Evolutionary conservation across 768 basidiomycete genomes (phyloP).

Genomic region (Tulasnella sp.): DNA sequence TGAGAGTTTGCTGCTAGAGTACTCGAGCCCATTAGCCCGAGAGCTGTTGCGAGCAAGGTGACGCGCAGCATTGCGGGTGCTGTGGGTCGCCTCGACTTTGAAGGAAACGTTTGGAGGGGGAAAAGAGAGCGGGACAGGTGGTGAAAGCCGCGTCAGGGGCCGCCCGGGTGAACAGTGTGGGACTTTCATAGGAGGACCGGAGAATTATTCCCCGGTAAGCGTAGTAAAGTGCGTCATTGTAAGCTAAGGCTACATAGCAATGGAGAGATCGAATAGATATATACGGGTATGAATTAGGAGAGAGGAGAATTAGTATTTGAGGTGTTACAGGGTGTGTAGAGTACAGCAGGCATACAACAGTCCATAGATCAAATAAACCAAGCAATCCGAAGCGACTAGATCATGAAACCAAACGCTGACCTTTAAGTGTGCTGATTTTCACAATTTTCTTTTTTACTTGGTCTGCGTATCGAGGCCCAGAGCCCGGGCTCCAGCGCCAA

Average conservation of each 20-base stretch:
- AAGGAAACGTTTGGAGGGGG: background rate
- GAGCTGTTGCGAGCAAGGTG: conserved; percentile 3
- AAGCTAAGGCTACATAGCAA: background rate
- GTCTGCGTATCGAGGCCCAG: conserved; percentile 49
- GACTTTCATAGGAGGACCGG: background rate
- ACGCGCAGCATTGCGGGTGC: background rate
- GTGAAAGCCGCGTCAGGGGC: conserved; percentile 9
- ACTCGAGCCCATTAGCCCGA: background rate
- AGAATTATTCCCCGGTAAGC: background rate
- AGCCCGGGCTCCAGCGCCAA: conserved; percentile 77
- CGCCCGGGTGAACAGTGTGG: background rate
- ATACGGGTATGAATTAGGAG: background rate
- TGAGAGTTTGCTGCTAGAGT: background rate
- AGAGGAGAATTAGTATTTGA: background rate
- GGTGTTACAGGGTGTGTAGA: background rate
- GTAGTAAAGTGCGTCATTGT: background rate
- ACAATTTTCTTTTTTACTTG: background rate
- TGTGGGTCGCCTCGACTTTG: background rate
- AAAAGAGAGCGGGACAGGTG: background rate
- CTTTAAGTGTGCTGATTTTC: background rate
- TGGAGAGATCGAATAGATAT: background rate
- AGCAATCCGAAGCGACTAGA: background rate
- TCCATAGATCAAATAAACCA: background rate
- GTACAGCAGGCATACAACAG: background rate
- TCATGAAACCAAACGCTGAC: background rate